These are phyloP conservation scores for Saccharomycopsis guyanensis DNA, from an alignment of 805 yeast genomes.

Conservation along the genomic window DNA sequence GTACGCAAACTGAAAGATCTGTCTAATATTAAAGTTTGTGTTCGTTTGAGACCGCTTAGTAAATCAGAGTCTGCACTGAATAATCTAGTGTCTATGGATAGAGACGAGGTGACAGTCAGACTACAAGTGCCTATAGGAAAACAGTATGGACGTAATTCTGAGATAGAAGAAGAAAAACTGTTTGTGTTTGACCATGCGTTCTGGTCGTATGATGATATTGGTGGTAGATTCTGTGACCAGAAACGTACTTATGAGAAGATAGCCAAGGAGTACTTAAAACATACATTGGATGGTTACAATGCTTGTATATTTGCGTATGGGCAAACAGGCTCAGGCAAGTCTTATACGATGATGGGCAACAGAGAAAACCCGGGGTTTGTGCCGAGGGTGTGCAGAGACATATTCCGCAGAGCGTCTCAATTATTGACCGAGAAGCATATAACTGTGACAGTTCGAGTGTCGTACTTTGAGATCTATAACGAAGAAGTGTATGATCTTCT, in stretches of 20 bases:
- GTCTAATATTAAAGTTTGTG: slow-evolving; percentile 39
- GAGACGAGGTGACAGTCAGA: slow-evolving; percentile 21
- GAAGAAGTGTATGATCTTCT: slow-evolving; percentile 67
- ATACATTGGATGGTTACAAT: slow-evolving; percentile 61
- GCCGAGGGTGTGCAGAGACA: slow-evolving; percentile 48
- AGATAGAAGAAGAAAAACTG: slow-evolving; percentile 23
- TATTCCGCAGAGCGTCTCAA: slow-evolving; percentile 38
- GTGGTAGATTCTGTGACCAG: slow-evolving; percentile 39
- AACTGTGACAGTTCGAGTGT: slow-evolving; percentile 39
- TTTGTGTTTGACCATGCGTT: slow-evolving; percentile 48
- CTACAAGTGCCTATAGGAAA: neutral
- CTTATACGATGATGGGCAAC: slow-evolving; percentile 70
- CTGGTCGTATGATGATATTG: slow-evolving; percentile 37
- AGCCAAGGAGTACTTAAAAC: slow-evolving; percentile 54
- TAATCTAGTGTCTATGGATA: slow-evolving; percentile 19
- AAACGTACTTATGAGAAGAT: slow-evolving; percentile 40
- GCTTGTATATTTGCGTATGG: slow-evolving; percentile 74
- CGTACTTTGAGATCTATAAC: slow-evolving; percentile 71
- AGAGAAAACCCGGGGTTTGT: slow-evolving; percentile 50
- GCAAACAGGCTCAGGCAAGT: slow-evolving; percentile 81
- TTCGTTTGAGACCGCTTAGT: slow-evolving; percentile 42
- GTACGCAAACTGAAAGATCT: too few species aligned
- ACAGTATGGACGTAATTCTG: neutral
- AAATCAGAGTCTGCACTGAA: slow-evolving; percentile 23
- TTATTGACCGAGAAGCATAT: slow-evolving; percentile 32